Evolutionary conservation across 192 early-diverging fungal species (phyloP), one percentile per base, ranked within the genome.

Genomic region (Entomortierella lignicola): DNA sequence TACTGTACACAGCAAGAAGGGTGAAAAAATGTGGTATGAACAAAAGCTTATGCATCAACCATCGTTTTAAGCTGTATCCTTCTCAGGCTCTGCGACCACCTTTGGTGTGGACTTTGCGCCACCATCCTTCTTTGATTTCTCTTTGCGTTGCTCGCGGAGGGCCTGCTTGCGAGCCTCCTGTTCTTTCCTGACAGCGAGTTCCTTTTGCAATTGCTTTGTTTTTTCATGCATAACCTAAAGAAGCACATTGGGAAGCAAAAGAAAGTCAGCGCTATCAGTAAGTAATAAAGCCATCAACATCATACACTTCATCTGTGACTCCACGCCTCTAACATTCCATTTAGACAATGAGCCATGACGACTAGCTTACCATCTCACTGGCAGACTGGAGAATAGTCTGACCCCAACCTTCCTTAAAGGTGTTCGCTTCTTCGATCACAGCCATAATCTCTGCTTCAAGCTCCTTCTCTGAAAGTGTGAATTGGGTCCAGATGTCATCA

Each of bases 351-450:
- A 37, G 34, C 10, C 34, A 7, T 37, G 4, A 23, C 15, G 34
- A 52, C 17, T 3, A 23, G 2, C 41, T 61, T 66, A 95, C 87
- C 83, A 96, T 89, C 74, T 94, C 89, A 17, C 89, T 89, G 5
- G 95, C 96, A 31, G 92, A 92, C 43, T 91, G 90, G 71, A 98
- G 92, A 67, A 98, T 95, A 17, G 84, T 89, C 57, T 92, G 87
- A 29, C 95, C 92, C 97, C 97, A 98, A 10, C 92, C 91, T 27
- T 88, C 77, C 47, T 87, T 83, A 72, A 91, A 92, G 8, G 91
- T 87, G 53, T 98, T 92, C 5, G 97, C 95, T 67, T 97, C 97
- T 51, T 86, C 88, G 42, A 94, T 87, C 25, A 96, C 86, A 72
- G 94, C 94, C 75, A 93, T 88, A 70, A 94, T 79, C 77, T 98